These are phyloP conservation scores for Striga asiatica DNA, from an alignment of 257 asterid species.

Conservation along the genomic window DNA sequence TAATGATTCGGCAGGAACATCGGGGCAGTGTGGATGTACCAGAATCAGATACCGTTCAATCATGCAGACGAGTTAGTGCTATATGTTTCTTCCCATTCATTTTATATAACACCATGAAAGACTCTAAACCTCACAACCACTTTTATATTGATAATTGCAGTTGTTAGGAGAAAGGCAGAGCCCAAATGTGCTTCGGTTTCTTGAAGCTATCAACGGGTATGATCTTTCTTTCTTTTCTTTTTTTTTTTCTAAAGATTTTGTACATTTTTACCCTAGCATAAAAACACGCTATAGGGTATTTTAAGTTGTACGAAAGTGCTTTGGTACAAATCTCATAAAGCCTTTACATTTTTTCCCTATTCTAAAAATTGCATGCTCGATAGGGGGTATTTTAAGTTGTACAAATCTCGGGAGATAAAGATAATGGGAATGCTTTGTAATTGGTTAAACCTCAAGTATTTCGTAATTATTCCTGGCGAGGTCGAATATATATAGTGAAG, in stretches of 20 bases:
- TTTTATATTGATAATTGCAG: too few relatives aligned
- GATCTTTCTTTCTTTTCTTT: constrained; percentile 3
- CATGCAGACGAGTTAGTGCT: constrained; percentile 46
- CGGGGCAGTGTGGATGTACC: constrained; percentile 46
- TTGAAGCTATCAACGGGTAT: constrained; percentile 62
- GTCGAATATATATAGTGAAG: background rate
- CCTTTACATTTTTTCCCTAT: too few relatives aligned
- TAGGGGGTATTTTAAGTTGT: too few relatives aligned
- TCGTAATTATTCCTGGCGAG: background rate
- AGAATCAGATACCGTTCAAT: constrained; percentile 41
- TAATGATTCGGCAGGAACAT: constrained; percentile 27
- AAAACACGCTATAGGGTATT: too few relatives aligned
- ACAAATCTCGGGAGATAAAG: too few relatives aligned
- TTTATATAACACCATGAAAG: too few relatives aligned
- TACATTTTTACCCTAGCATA: too few relatives aligned
- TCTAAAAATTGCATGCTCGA: too few relatives aligned
- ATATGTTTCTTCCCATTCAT: background rate
- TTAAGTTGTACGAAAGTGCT: too few relatives aligned
- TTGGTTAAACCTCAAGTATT: background rate
- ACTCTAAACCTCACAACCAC: too few relatives aligned
- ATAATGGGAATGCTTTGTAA: background rate
- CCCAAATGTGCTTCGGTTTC: constrained; percentile 58
- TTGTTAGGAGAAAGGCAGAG: constrained; percentile 61
- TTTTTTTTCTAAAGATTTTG: too few relatives aligned
- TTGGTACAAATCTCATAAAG: too few relatives aligned